Evolutionary conservation across 306 rosid genomes (phyloP).

Genomic region (Quercus alba): DNA sequence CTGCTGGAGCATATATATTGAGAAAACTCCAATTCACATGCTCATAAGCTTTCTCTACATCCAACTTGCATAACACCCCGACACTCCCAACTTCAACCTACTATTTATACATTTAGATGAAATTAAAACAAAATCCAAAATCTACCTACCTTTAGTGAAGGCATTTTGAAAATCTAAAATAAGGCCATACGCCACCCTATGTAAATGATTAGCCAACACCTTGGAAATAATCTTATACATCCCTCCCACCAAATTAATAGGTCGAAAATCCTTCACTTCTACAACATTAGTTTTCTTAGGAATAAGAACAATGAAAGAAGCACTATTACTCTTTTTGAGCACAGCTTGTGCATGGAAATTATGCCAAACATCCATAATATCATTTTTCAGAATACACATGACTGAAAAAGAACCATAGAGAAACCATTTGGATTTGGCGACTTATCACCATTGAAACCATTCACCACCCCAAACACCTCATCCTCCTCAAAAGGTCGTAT

Average conservation of each 20-base stretch:
- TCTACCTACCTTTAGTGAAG: not conserved
- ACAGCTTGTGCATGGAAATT: not conserved
- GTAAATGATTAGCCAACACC: not conserved
- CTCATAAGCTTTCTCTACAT: too few relatives aligned
- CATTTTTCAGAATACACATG: not conserved
- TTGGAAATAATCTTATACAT: not conserved
- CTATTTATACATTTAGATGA: not conserved
- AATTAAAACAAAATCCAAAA: not conserved
- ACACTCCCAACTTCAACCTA: not conserved
- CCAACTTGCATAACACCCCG: not conserved
- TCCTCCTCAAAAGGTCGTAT: not conserved
- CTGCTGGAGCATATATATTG: too few relatives aligned
- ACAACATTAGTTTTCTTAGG: not conserved
- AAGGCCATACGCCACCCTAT: not conserved
- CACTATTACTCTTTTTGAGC: not conserved
- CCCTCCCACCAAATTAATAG: not conserved
- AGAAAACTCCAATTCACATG: not conserved
- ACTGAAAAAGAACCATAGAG: too few relatives aligned
- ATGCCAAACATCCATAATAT: not conserved
- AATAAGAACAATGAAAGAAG: not conserved
- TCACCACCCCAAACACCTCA: not conserved
- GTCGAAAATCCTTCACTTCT: not conserved
- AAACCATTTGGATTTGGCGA: fast-evolving
- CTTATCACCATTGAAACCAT: not conserved
- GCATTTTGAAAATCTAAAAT: not conserved